Evolutionary conservation across 2,329 filamentous ascomycete genomes (phyloP), one percentile per base, ranked within the genome.

Genomic region (Neospermospora avenae): DNA sequence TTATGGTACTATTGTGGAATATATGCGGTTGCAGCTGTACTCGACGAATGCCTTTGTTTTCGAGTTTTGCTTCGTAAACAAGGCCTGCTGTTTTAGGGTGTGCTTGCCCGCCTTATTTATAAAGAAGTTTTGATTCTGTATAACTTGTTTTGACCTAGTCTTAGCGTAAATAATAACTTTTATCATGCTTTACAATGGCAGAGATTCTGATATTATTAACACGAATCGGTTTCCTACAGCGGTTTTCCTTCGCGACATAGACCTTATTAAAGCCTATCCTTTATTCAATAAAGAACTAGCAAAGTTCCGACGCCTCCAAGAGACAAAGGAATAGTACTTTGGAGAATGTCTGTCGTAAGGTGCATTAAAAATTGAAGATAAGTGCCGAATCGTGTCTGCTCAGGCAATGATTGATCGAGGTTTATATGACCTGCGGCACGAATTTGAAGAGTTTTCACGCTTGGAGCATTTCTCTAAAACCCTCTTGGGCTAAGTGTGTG

Each of bases 261-360:
- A 41, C 16, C 39, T 41, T n/a, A 7, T 41, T n/a, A 41, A 41
- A n/a, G 28, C 28, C 28, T 31, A 31, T 10, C 10, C 28, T 31
- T 31, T 31, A 31, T 31, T 31, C 28, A 31, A 31, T 31, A 31
- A 31, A 10, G 28, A 10, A 31, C 28, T 31, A 31, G 28, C 28
- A 31, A 31, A 31, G 28, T 31, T 10, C 28, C 28, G 28, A 31
- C 28, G 28, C 28, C 28, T 31, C 20, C 20, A 4, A 13, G 16
- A 39, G 16, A 39, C 35, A 39, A n/a, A 39, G 35, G 35, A 14
- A 39, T 60, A 14, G 28, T 61, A 61, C 54, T 61, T 61, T 61
- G 54, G 58, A 53, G 58, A 61, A 57, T 61, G 57, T 34, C 41
- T 57, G 34, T 61, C 54, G 22, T 46, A 61, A 57, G 58, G 58